Evolutionary conservation across 148 eudicot species (phyloP), one percentile per base, ranked within the genome.

Genomic region (Rhododendron williamsianum): DNA sequence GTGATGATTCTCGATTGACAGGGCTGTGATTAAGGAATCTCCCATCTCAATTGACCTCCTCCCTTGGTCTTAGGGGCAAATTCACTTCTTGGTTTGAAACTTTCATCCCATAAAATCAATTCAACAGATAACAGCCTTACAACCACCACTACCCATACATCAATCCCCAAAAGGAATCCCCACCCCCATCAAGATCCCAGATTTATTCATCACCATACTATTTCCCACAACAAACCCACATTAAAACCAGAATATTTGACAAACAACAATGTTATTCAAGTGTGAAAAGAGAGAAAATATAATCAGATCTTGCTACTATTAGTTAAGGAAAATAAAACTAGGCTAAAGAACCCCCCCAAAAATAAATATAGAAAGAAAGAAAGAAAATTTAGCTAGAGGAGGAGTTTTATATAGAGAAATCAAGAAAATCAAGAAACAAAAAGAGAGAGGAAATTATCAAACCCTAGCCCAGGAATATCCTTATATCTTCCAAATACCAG

Each of bases 1-100:
- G 83, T 85, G 89, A 85, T 90, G 87, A 89, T 85, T 88, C 83
- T 90, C 91, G 80, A 88, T 90, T 25, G 88, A 78, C 45, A 89
- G 58, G 41, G 89, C 30, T 10, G 86, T 80, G 38, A 89, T 87
- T 38, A 86, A 89, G 71, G 89, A 76, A 83, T 88, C 92, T 56
- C 80, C 88, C 89, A 91, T 91, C 87, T 86, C 89, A 88, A 60
- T 80, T 83, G 49, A 51, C 84, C 43, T 71, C 76, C 76, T 86
- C 83, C 80, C 73, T 77, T 82, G 78, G 49, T 67, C 67, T 78
- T 41, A 11, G 74, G 69, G 82, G 54, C 12, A 85, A 73, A 83
- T 78, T 76, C 83, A 81, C 73, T 23, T 12, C 76, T 48, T 80
- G 58, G 45, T 76, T 33, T 58, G 15, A 43, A 63, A 27, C 11